A percentile compares a stretch with the other conserved stretches of the same genome.
Evolutionary conservation across 2,329 filamentous ascomycete genomes (phyloP).

Genomic region (Colletotrichum trifolii): DNA sequence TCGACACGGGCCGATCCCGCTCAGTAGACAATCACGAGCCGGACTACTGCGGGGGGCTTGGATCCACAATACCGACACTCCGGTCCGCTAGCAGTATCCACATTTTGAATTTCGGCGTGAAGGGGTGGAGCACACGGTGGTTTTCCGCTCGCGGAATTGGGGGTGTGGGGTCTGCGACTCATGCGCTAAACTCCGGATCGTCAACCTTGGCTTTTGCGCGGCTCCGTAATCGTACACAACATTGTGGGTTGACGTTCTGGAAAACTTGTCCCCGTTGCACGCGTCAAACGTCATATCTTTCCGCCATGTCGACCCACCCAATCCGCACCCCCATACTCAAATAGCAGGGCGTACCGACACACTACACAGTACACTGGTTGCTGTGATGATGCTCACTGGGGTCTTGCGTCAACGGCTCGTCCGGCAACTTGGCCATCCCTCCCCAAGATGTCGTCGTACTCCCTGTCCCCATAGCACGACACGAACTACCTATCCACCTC

Average conservation of each 20-base stretch:
- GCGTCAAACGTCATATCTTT: no score
- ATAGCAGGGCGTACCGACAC: no score
- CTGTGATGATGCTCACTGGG: no score
- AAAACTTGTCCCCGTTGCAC: constrained; percentile 12
- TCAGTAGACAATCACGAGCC: neutral
- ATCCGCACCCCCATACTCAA: no score
- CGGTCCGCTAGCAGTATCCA: neutral
- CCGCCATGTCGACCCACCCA: no score
- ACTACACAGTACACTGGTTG: no score
- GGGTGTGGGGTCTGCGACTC: constrained; percentile 12
- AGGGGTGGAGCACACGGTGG: neutral
- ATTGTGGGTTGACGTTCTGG: constrained; percentile 8
- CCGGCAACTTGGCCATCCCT: no score
- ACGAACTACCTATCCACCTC: no score
- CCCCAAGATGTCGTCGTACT: no score
- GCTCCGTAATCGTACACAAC: no score
- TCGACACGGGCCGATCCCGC: constrained; percentile 10
- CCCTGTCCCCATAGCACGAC: no score
- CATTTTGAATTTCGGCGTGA: neutral
- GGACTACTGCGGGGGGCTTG: neutral
- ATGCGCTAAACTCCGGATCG: constrained; percentile 18
- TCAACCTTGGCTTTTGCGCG: constrained; percentile 18
- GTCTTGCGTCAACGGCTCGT: no score
- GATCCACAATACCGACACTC: constrained; percentile 9
- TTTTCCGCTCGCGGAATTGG: constrained; percentile 27